phyloP scores from a whole-genome alignment of 2,329 filamentous ascomycete genomes.

The Gaeumannomyces sp. region DNA sequence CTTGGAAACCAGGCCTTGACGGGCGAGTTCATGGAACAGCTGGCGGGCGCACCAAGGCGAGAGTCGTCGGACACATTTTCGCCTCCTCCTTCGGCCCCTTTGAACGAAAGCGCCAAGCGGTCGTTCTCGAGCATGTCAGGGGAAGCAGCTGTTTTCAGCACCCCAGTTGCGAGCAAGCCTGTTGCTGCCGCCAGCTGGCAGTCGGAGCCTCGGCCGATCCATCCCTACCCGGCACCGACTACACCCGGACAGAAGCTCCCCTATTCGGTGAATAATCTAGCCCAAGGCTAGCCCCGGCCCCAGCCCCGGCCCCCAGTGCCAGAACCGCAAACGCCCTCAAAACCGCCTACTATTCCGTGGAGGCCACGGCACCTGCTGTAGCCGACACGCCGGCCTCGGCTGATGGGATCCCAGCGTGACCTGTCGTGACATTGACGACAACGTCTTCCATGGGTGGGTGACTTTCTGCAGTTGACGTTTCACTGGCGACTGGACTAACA shows the following conservation, averaged over 20 bases:
- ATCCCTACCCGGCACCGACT: conserved; percentile 30
- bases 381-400: conserved; percentile 18
- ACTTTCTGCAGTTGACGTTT: not conserved
- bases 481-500: conserved; percentile 1
- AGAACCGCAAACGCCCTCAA: conserved; percentile 9
- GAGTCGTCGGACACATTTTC: conserved; percentile 46
- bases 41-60: conserved; percentile 26
- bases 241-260: not conserved
- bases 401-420: conserved; percentile 27
- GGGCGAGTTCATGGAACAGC: conserved; percentile 38
- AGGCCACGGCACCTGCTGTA: conserved; percentile 17
- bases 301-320: conserved; percentile 14
- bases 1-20: conserved; percentile 48
- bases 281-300: conserved; percentile 8
- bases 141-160: conserved; percentile 28
- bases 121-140: conserved; percentile 42
- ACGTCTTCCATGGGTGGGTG: conserved; percentile 38
- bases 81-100: conserved; percentile 33
- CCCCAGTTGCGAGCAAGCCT: conserved; percentile 32
- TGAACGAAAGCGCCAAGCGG: conserved; percentile 38
- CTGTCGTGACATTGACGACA: conserved; percentile 35
- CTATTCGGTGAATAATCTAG: conserved; percentile 4
- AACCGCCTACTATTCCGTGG: conserved; percentile 5
- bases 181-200: conserved; percentile 35
- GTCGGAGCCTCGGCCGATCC: conserved; percentile 39